phyloP scores from a whole-genome alignment of 208 protist genomes.

The Trypanosoma brucei region DNA sequence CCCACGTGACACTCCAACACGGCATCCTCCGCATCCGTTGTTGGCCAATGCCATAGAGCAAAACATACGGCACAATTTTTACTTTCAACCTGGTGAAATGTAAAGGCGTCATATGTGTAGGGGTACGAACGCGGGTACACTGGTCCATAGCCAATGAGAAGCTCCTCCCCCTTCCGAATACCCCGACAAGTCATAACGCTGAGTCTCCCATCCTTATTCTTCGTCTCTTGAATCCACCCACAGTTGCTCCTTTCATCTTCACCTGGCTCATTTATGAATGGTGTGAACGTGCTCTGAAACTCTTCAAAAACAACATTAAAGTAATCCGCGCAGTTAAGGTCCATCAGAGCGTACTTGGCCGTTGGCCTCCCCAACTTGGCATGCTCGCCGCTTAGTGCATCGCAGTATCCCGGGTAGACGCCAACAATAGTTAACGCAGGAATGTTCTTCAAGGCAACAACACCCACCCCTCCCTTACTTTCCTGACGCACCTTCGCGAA shows the following conservation, averaged over 20 bases:
- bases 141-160: conserved; percentile 84
- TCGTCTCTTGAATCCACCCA: conserved; percentile 82
- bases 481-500: conserved; percentile 34
- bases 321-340: conserved; percentile 83
- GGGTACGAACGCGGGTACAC: conserved; percentile 72
- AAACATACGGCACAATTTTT: conserved; percentile 37
- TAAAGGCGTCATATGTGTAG: conserved; percentile 77
- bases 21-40: conserved; percentile 48
- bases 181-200: conserved; percentile 75
- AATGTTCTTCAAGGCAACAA: conserved; percentile 58
- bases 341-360: conserved; percentile 75
- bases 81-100: conserved; percentile 51
- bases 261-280: conserved; percentile 85
- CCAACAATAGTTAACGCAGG: conserved; percentile 72
- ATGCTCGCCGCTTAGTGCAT: conserved; percentile 70
- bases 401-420: conserved; percentile 78
- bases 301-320: conserved; percentile 84
- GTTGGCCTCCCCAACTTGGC: conserved; percentile 56
- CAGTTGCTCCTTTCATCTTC: conserved; percentile 78
- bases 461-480: conserved; percentile 61
- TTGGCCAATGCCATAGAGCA: conserved; percentile 71
- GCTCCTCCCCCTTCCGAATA: conserved; percentile 65
- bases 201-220: conserved; percentile 48
- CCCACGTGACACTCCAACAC: conserved; percentile 53
- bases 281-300: conserved; percentile 65